phyloP scores from a whole-genome alignment of 768 basidiomycete species.

The Rhizopogon rudus region DNA sequence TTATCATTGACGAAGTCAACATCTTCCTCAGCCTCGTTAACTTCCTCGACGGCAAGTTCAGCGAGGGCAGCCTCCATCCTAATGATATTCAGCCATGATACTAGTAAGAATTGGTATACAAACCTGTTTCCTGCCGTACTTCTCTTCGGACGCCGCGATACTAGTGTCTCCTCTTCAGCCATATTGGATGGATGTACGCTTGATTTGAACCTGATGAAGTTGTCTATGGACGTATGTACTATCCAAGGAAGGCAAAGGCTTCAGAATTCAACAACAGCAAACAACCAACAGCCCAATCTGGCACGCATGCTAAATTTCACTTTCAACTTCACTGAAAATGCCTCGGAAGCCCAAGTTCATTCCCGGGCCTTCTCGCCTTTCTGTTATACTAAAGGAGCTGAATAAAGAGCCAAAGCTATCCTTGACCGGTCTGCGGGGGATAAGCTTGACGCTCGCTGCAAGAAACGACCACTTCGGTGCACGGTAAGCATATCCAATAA shows the following conservation, averaged over 20 bases:
- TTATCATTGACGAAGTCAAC: constrained; percentile 63
- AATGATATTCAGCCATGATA: constrained; percentile 3
- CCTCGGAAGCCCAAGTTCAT: constrained; percentile 21
- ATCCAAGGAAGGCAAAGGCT: constrained; percentile 4
- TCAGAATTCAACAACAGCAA: constrained; percentile 19
- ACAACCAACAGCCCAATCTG: constrained; percentile 5
- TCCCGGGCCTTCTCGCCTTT: constrained; percentile 51
- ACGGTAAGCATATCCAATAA: constrained; percentile 38
- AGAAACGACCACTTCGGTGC: constrained; percentile 74
- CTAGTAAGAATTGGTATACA: constrained; percentile 4
- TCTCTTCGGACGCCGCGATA: constrained; percentile 52
- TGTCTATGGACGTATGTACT: no score
- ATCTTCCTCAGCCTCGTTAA: constrained; percentile 67
- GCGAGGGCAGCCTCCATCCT: constrained; percentile 81
- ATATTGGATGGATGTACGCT: not conserved
- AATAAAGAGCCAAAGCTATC: constrained; percentile 47
- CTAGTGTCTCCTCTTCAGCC: constrained; percentile 3
- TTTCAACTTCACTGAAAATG: not conserved
- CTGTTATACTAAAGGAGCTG: constrained; percentile 46
- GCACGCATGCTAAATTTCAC: not conserved
- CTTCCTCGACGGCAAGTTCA: constrained; percentile 39
- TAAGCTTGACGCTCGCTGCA: constrained; percentile 53
- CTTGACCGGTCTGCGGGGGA: constrained; percentile 41
- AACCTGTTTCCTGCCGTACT: constrained; percentile 81
- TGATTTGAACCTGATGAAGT: not conserved